Conservation (phyloP, 305 asterid genomes). For the Fraxinus ornus region DNA sequence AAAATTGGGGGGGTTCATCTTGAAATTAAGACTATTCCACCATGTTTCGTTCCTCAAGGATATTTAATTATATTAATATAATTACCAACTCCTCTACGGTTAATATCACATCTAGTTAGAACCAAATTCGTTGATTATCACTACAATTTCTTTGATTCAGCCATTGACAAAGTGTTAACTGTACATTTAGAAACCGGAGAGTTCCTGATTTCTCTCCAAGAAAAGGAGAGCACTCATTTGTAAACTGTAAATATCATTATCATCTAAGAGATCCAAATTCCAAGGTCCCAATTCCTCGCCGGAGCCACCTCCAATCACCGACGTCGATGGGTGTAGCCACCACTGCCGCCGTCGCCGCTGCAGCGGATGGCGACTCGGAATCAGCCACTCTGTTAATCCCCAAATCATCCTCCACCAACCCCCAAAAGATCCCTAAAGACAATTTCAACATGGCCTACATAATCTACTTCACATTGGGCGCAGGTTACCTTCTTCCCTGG, state of each 20-base stretch:
- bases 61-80: not conserved
- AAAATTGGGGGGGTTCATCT: not conserved
- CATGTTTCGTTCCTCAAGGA: not conserved
- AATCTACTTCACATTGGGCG: slow-evolving; percentile 76
- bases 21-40: not conserved
- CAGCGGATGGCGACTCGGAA: slow-evolving; percentile 39
- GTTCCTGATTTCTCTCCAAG: not conserved
- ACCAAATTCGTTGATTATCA: not conserved
- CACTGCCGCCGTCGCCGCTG: slow-evolving; percentile 22
- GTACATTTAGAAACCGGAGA: not conserved
- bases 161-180: not conserved
- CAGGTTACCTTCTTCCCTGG: slow-evolving; percentile 92
- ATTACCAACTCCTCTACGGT: not conserved
- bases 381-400: slow-evolving; percentile 43
- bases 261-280: not conserved
- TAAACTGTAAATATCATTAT: not conserved
- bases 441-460: slow-evolving; percentile 77
- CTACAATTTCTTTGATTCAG: not conserved
- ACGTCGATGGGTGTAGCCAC: slow-evolving; percentile 46
- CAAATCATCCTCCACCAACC: slow-evolving; percentile 19
- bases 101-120: not conserved
- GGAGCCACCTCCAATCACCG: not conserved
- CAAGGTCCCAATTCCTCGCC: not conserved
- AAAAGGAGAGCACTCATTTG: not conserved
- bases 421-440: slow-evolving; percentile 56